phyloP scores from a whole-genome alignment of 75 land plant genomes.

The Ceratopteris richardii region DNA sequence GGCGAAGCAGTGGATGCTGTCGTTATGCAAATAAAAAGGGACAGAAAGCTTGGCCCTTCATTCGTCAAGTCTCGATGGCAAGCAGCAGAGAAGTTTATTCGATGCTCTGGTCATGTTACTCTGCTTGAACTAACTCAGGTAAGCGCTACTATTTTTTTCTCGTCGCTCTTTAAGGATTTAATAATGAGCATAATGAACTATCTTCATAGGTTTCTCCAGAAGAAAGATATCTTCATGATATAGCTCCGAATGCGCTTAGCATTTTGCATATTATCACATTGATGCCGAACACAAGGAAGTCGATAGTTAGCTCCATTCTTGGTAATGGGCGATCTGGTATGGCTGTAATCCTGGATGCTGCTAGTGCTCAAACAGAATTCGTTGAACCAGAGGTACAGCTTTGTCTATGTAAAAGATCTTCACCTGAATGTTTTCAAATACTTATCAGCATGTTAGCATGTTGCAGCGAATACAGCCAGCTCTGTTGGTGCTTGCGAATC shows the following conservation, averaged over 20 bases:
- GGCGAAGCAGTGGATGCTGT: conserved; percentile 91
- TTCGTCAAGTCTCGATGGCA: conserved; percentile 87
- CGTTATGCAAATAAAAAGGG: conserved; percentile 72
- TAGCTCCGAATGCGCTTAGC: conserved; percentile 85
- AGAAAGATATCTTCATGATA: conserved; percentile 87
- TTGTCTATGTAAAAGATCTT: too few relatives aligned
- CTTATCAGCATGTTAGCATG: too few relatives aligned
- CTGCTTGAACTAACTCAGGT: conserved; percentile 94
- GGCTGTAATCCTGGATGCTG: conserved; percentile 95
- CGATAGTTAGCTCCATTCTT: conserved; percentile 56
- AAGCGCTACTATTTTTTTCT: not conserved
- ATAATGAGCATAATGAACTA: too few relatives aligned
- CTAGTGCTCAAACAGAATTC: conserved; percentile 46
- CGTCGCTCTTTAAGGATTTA: too few relatives aligned
- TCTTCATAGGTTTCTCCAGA: conserved; percentile 73
- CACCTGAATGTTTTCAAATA: too few relatives aligned
- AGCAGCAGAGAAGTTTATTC: conserved; percentile 69
- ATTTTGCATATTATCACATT: conserved; percentile 87
- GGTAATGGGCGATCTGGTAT: conserved; percentile 91
- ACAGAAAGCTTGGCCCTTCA: conserved; percentile 86
- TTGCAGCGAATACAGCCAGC: conserved; percentile 85
- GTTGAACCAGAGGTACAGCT: conserved; percentile 80
- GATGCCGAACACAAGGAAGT: conserved; percentile 58
- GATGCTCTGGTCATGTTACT: conserved; percentile 62
- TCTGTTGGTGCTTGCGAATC: conserved; percentile 76